phyloP scores from a whole-genome alignment of 2,329 filamentous ascomycete species.

The Fusarium domesticum region DNA sequence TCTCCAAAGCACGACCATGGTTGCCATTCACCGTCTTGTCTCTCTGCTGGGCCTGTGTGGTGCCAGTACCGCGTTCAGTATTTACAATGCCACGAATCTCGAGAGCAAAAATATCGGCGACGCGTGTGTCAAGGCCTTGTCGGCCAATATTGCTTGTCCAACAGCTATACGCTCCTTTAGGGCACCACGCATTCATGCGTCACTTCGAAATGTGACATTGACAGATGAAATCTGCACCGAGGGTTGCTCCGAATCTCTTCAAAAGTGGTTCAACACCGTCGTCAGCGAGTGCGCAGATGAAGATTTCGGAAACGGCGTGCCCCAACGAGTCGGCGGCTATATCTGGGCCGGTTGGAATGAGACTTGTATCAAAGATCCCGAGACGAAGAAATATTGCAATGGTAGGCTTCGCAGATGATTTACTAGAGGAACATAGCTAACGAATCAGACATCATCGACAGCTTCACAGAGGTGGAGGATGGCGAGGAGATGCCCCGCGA shows the following conservation, averaged over 20 bases:
- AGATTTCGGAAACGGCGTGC: background rate
- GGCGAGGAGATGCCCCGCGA: constrained; percentile 15
- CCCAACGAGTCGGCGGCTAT: background rate
- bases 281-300: constrained; percentile 1
- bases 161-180: constrained; percentile 1
- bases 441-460: constrained; percentile 10
- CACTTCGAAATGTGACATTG: constrained; percentile 3
- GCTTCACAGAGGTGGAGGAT: constrained; percentile 14
- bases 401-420: constrained; percentile 4
- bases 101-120: constrained; percentile 2
- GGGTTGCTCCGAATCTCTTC: constrained; percentile 6
- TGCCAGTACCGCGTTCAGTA: constrained; percentile 2
- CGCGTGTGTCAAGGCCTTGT: constrained; percentile 4
- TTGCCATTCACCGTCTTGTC: constrained; percentile 3
- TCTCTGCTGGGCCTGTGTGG: constrained; percentile 1
- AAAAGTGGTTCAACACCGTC: constrained; percentile 9
- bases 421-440: background rate
- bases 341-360: constrained; percentile 19
- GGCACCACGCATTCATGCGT: constrained; percentile 1
- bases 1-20: constrained; percentile 1
- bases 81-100: constrained; percentile 3
- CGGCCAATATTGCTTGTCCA: constrained; percentile 5
- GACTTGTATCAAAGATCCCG: constrained; percentile 17
- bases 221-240: constrained; percentile 8
- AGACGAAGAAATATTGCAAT: constrained; percentile 17